Evolutionary conservation across 2,329 filamentous ascomycete genomes (phyloP), one percentile per base, ranked within the genome.

Genomic region (Zasmidium cellare): DNA sequence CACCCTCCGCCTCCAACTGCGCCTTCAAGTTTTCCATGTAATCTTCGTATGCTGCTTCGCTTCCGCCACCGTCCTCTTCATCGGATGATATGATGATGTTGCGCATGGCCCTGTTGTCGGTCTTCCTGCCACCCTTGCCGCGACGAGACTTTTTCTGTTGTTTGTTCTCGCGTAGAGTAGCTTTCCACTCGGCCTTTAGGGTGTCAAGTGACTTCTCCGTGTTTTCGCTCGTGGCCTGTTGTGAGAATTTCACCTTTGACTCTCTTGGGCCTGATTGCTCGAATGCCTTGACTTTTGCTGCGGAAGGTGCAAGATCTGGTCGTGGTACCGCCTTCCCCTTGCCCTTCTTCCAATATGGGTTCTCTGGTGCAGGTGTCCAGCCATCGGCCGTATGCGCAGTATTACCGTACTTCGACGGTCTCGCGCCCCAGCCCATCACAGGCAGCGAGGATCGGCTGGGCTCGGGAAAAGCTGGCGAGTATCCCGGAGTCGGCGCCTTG

Each of bases 1-100:
- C 57, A 3, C 56, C 57, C 49, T 63, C 62, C 23, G 61, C 66
- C 3, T 71, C 65, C 22, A 68, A 51, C 55, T 69, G 65, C 18
- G 67, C 79, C 18, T 74, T 74, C 67, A 90, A 79, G 60, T 91
- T 90, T 46, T 83, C 81, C 67, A 91, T 87, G 65, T 92, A 92
- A 67, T 92, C 89, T 1, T 84, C 63, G 44, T 70, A 69, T n/a
- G 82, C 65, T 87, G 75, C 45, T 28, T 70, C 67, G 28, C 62
- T 60, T 45, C 51, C 53, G 31, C 58, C 64, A 28, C 25, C 35
- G 35, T 41, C 7, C 24, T 67, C 67, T n/a, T 79, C 82, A 1
- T 79, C 82, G 41, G 86, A 83, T 18, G 87, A 81, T 18, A 67
- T 52, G 41, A 63, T 56, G 14, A 63, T 51, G 7, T 65, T 61